phyloP scores from a whole-genome alignment of 2,329 filamentous ascomycete species.

The Ceratocystis ficicola region DNA sequence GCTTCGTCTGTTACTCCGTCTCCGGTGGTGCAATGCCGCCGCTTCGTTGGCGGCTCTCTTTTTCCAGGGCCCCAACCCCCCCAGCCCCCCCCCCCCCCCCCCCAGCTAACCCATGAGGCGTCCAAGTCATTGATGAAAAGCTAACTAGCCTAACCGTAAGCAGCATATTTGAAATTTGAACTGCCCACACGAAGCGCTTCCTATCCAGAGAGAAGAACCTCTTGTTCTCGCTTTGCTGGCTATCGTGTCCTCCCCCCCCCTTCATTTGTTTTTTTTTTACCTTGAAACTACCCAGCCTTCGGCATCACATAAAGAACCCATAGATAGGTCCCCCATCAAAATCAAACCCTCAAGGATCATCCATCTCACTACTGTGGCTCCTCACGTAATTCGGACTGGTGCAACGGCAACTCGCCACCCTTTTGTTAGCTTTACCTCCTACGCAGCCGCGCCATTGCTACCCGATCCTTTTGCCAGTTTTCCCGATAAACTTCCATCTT shows the following conservation, averaged over 20 bases:
- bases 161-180: too few species aligned
- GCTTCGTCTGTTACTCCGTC: slow-evolving; percentile 1
- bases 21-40: slow-evolving; percentile 2
- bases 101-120: too few species aligned
- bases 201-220: not conserved
- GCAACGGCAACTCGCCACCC: not conserved
- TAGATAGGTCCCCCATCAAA: not conserved
- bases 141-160: too few species aligned
- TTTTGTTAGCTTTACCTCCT: not conserved
- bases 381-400: too few species aligned
- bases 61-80: too few species aligned
- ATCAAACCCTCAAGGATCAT: not conserved
- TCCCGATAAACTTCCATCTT: not conserved
- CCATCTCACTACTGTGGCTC: not conserved
- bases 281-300: not conserved
- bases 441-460: not conserved
- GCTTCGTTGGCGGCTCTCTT: not conserved
- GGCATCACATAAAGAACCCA: not conserved
- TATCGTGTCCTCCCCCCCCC: not conserved
- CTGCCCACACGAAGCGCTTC: too few species aligned
- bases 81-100: too few species aligned
- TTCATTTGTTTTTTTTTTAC: not conserved
- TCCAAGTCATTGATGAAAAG: too few species aligned
- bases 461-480: not conserved
- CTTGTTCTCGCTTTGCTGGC: not conserved